A percentile compares a stretch with the other conserved stretches of the same genome.
Evolutionary conservation across 352 stramenopile genomes (phyloP).

Genomic region (Pythium oligandrum): DNA sequence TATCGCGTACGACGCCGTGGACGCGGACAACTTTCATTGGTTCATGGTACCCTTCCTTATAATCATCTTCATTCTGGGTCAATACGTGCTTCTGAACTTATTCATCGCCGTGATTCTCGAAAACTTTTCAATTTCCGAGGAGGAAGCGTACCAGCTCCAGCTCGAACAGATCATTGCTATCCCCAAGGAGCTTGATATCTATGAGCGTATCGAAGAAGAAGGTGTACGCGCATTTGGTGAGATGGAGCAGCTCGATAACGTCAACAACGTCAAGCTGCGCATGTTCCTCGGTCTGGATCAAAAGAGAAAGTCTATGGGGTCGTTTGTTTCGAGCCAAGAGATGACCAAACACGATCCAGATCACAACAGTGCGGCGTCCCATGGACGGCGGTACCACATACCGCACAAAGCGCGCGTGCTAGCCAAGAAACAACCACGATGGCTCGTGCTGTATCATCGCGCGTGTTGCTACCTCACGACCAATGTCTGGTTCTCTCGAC

Average conservation of each 20-base stretch:
- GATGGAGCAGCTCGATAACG: slow-evolving; percentile 76
- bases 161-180: slow-evolving; percentile 79
- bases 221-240: slow-evolving; percentile 71
- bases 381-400: neutral
- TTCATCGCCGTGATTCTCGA: slow-evolving; percentile 84
- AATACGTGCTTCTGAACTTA: slow-evolving; percentile 78
- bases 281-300: slow-evolving; percentile 73
- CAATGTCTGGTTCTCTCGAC: slow-evolving; percentile 41
- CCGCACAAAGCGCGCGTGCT: neutral
- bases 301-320: neutral
- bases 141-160: slow-evolving; percentile 80
- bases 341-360: slow-evolving; percentile 8
- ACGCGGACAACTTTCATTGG: slow-evolving; percentile 57
- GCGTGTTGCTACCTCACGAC: slow-evolving; percentile 25
- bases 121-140: slow-evolving; percentile 77
- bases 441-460: slow-evolving; percentile 1
- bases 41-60: slow-evolving; percentile 74
- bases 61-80: slow-evolving; percentile 67
- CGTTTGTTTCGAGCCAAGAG: neutral
- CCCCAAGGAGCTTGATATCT: slow-evolving; percentile 77
- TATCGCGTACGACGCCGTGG: slow-evolving; percentile 67
- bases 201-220: slow-evolving; percentile 77
- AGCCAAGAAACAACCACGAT: neutral
- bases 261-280: slow-evolving; percentile 74
- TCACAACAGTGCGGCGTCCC: neutral